Percentiles rank a stretch among this genome's conserved stretches.
Evolutionary conservation across 805 yeast species (phyloP).

Genomic region (Candida morakotiae): DNA sequence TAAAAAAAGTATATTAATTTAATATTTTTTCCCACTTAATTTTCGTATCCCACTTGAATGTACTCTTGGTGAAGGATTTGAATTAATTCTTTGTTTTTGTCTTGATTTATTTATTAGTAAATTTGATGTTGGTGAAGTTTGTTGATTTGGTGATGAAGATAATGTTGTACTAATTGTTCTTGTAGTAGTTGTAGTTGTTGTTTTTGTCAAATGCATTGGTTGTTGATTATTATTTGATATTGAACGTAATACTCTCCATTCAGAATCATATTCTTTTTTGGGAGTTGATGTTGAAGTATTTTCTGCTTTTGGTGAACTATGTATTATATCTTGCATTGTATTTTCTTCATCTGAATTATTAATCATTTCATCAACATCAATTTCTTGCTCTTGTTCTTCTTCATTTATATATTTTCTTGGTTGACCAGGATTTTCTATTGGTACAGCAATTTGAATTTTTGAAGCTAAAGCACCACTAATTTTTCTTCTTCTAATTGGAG

Average conservation of each 20-base stretch:
- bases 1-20: too few species aligned
- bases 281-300: slow-evolving; percentile 16
- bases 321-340: slow-evolving; percentile 19
- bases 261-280: slow-evolving; percentile 18
- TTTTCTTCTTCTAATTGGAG: slow-evolving; percentile 69
- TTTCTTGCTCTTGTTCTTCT: slow-evolving; percentile 11
- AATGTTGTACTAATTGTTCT: slow-evolving; percentile 49
- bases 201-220: slow-evolving; percentile 30
- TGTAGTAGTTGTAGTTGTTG: slow-evolving; percentile 42
- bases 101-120: slow-evolving; percentile 24
- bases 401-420: slow-evolving; percentile 68
- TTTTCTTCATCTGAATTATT: slow-evolving; percentile 45
- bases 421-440: slow-evolving; percentile 93
- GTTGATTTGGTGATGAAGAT: slow-evolving; percentile 30
- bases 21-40: slow-evolving; percentile 15
- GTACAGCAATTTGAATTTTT: slow-evolving; percentile 74
- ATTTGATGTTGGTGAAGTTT: slow-evolving; percentile 18
- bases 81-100: slow-evolving; percentile 4
- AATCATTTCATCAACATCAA: slow-evolving; percentile 30
- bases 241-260: slow-evolving; percentile 40
- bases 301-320: slow-evolving; percentile 7
- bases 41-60: slow-evolving; percentile 21
- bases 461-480: slow-evolving; percentile 66
- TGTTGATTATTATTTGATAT: slow-evolving; percentile 24
- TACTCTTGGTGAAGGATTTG: slow-evolving; percentile 12